A percentile compares a stretch with the other conserved stretches of the same genome.
These are phyloP conservation scores for Alternaria sp. DNA, from an alignment of 2,329 filamentous ascomycete genomes.

Conservation along the genomic window DNA sequence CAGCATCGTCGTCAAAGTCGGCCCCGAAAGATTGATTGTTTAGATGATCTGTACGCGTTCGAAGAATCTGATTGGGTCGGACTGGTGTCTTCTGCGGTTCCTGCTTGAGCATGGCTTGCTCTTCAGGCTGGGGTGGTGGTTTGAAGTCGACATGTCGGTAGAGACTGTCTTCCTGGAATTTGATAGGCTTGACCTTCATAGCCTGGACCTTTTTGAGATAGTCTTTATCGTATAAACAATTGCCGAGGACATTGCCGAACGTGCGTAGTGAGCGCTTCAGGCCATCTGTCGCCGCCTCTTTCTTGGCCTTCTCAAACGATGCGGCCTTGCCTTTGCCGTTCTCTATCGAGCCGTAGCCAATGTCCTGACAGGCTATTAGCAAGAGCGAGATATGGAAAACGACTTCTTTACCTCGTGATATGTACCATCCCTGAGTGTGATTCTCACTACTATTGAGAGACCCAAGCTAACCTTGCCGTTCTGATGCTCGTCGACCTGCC, in stretches of 20 bases:
- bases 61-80: constrained; percentile 35
- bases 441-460: constrained; percentile 86
- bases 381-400: not conserved
- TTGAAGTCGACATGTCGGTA: constrained; percentile 81
- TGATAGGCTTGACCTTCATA: constrained; percentile 79
- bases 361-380: constrained; percentile 65
- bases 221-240: constrained; percentile 97
- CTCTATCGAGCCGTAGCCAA: constrained; percentile 95
- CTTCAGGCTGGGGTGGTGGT: constrained; percentile 54
- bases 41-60: constrained; percentile 46
- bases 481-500: constrained; percentile 78
- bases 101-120: constrained; percentile 39
- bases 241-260: constrained; percentile 97
- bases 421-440: constrained; percentile 92
- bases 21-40: constrained; percentile 46
- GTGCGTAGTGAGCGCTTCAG: constrained; percentile 88
- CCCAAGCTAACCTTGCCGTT: constrained; percentile 84
- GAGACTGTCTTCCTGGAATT: constrained; percentile 79
- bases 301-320: constrained; percentile 98
- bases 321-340: constrained; percentile 95
- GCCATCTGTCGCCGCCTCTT: constrained; percentile 94
- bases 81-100: constrained; percentile 38
- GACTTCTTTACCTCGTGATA: constrained; percentile 74
- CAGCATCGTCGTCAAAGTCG: constrained; percentile 65
- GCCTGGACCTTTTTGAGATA: constrained; percentile 91